Base-by-base conservation (phyloP, 2,329 filamentous ascomycete genomes). In the Trichophaea hybrida region DNA sequence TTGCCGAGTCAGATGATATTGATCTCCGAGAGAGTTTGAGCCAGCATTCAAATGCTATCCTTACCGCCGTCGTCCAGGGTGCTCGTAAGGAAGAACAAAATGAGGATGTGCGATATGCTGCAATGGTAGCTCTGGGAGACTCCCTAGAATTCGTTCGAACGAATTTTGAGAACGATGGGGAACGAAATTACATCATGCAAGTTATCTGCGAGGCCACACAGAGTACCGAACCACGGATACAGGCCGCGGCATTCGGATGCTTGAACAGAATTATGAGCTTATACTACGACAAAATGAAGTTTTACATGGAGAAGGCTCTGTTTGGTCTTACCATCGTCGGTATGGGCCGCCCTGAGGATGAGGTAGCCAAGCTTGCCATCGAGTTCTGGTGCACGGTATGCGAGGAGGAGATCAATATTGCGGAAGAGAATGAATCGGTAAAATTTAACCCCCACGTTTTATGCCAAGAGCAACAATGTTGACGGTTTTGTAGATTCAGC, bases 301-400 rank as follows among this genome's bases (percentile, higher is more conserved):
- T 96, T 75, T 98, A 98, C 77, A 98, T 98, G 93, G 93, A 98
- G 79, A 97, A 97, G 81, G 93, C 93, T 38, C 80, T 98, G 48
- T 98, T 98, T 69, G 93, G 93, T 60, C 80, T 98, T 44, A 98
- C 93, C 43, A 95, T 98, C 65, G 84, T 95, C 72, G 93, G 93
- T 68, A 98, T 98, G 93, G 96, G 95, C 81, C 94, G 83, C 69
- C 85, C 90, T 6, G 93, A 98, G 69, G 93, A 98, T 74, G 93
- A 98, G 72, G 93, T 98, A 57, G 87, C 93, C 64, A 98, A 98
- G 79, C 80, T 98, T 59, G 93, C 93, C 40, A 89, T 98, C 67
- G 93, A 98, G 73, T 98, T 98, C 76, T 98, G 93, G 93, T 97
- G 91, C 77, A 96, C 93, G n/a, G 93, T 98, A 53, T 98, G 93